Evolutionary conservation across 257 asterid genomes (phyloP).

Genomic region (Capsicum baccatum): DNA sequence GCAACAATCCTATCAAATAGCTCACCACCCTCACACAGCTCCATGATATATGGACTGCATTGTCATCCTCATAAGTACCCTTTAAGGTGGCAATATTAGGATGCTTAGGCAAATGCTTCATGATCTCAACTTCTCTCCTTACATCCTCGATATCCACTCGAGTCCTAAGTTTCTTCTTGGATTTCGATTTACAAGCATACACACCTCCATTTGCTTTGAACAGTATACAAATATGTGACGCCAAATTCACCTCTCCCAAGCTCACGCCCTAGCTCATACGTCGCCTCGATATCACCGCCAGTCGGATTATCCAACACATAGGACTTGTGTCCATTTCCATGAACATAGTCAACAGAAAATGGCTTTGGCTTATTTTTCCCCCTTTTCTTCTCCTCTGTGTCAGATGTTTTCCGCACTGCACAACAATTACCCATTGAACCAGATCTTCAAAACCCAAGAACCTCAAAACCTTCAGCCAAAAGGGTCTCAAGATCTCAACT

Average conservation of each 20-base stretch:
- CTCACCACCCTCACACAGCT: too few relatives aligned
- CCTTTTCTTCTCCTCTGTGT: conserved; percentile 34
- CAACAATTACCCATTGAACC: conserved; percentile 47
- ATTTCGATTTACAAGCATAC: too few relatives aligned
- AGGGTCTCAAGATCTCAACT: background rate
- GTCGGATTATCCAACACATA: conserved; percentile 51
- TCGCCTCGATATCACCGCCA: conserved; percentile 48
- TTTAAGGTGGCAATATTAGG: too few relatives aligned
- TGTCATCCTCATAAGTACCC: too few relatives aligned
- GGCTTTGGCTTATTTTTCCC: conserved; percentile 50
- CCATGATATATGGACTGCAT: too few relatives aligned
- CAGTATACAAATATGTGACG: conserved; percentile 53
- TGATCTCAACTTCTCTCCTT: too few relatives aligned
- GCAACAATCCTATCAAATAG: conserved; percentile 44
- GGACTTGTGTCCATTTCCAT: conserved; percentile 46
- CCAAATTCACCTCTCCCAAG: conserved; percentile 62
- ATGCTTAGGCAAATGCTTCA: too few relatives aligned
- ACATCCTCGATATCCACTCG: too few relatives aligned
- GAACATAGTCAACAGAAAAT: conserved; percentile 42
- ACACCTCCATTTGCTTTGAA: conserved; percentile 42
- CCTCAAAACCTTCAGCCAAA: background rate
- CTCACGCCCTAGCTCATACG: conserved; percentile 51
- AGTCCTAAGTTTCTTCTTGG: too few relatives aligned
- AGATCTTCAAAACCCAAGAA: background rate
- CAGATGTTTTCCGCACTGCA: conserved; percentile 38